A percentile compares a stretch with the other conserved stretches of the same genome.
phyloP scores from a whole-genome alignment of 2,329 filamentous ascomycete genomes.

The Ampelomyces quisqualis region DNA sequence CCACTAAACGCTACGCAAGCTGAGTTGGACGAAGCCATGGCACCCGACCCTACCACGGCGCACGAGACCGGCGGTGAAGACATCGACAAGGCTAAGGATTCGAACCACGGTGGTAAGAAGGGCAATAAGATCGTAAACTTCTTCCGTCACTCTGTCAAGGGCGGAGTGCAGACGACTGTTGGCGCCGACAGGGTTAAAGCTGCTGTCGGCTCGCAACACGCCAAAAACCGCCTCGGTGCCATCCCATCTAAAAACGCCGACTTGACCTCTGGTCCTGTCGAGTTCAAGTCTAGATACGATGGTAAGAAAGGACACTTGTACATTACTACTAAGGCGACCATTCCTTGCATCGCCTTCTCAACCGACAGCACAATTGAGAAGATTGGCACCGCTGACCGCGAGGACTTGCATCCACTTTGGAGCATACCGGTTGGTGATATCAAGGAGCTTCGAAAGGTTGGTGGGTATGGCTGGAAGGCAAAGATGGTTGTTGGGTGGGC shows the following conservation, averaged over 20 bases:
- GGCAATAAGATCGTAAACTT: conserved; percentile 59
- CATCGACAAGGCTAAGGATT: conserved; percentile 52
- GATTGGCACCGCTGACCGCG: conserved; percentile 50
- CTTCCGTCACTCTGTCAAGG: conserved; percentile 70
- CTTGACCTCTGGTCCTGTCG: conserved; percentile 64
- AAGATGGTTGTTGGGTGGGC: conserved; percentile 82
- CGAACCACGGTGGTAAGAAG: conserved; percentile 50
- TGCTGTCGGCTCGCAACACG: conserved; percentile 59
- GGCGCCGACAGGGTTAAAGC: conserved; percentile 72
- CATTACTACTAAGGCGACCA: conserved; percentile 66
- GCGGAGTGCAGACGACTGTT: conserved; percentile 69
- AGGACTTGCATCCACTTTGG: conserved; percentile 63
- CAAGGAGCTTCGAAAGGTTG: conserved; percentile 72
- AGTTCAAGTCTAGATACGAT: conserved; percentile 71
- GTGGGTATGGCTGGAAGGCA: conserved; percentile 80
- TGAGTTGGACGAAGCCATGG: conserved; percentile 66
- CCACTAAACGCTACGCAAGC: conserved; percentile 62
- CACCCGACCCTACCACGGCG: conserved; percentile 48
- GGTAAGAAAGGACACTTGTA: conserved; percentile 73
- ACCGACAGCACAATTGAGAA: conserved; percentile 53
- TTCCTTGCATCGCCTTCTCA: conserved; percentile 67
- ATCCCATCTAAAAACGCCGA: conserved; percentile 54
- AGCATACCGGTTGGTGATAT: conserved; percentile 71
- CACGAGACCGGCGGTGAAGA: conserved; percentile 55
- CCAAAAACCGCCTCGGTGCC: conserved; percentile 71